Percentiles rank a stretch among this genome's conserved stretches.
phyloP scores from a whole-genome alignment of 371 early-diverging fungal species.

The Mortierella sp. region DNA sequence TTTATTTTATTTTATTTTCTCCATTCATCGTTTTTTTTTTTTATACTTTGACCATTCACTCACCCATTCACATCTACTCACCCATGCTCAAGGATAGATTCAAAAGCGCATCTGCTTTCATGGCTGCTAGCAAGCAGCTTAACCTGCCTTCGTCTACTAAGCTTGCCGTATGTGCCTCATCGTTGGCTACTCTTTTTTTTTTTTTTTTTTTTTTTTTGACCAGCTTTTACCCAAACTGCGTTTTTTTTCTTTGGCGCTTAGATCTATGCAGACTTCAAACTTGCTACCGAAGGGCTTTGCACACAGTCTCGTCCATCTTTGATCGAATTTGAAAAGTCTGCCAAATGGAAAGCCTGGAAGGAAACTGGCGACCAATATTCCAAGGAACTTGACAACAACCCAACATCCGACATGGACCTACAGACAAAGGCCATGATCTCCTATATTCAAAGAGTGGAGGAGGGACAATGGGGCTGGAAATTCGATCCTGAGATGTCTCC shows the following conservation, averaged over 20 bases:
- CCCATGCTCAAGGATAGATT: constrained; percentile 43
- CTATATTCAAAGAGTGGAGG: constrained; percentile 39
- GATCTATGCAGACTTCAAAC: constrained; percentile 51
- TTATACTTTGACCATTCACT: no score
- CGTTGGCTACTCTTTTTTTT: no score
- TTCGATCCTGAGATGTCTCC: constrained; percentile 18
- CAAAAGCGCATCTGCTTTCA: constrained; percentile 45
- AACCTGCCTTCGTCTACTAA: constrained; percentile 34
- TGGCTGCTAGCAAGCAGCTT: constrained; percentile 31
- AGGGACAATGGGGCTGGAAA: constrained; percentile 45
- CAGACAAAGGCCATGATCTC: constrained; percentile 38
- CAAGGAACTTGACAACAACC: constrained; percentile 10
- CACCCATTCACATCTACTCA: neutral
- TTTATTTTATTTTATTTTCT: neutral
- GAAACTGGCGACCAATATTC: constrained; percentile 29
- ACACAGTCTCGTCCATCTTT: constrained; percentile 38
- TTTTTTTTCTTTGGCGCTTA: neutral
- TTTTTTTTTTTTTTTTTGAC: neutral
- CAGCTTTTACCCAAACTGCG: neutral
- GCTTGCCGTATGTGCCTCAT: constrained; percentile 26
- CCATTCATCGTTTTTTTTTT: no score
- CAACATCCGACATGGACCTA: constrained; percentile 2
- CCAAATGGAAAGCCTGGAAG: constrained; percentile 54
- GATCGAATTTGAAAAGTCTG: constrained; percentile 49
- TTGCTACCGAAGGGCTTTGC: constrained; percentile 48